phyloP scores from a whole-genome alignment of 768 basidiomycete species.

The Pisolithus albus region DNA sequence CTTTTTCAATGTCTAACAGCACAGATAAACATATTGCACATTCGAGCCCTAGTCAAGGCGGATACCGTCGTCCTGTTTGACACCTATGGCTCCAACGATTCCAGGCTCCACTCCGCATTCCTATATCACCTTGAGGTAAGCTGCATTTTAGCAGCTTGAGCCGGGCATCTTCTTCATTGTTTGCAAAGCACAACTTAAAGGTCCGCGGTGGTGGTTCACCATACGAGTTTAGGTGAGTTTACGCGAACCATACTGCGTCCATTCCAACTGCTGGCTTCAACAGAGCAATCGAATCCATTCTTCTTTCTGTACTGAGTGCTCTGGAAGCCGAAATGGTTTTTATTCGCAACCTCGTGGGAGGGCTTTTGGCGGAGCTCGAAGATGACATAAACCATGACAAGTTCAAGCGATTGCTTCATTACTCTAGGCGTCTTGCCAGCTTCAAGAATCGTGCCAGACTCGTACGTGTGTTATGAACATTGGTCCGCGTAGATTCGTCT shows the following conservation, averaged over 20 bases:
- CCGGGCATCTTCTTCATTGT: conserved; percentile 8
- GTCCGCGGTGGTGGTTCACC: conserved; percentile 60
- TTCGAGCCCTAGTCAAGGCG: conserved; percentile 90
- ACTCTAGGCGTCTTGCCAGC: conserved; percentile 78
- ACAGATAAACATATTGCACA: conserved; percentile 89
- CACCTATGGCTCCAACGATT: conserved; percentile 82
- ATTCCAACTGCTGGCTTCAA: conserved; percentile 12
- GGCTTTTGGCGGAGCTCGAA: conserved; percentile 86
- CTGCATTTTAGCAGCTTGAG: conserved; percentile 8
- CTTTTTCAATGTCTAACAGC: conserved; percentile 6
- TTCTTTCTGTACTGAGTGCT: conserved; percentile 86
- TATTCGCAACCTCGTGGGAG: conserved; percentile 84
- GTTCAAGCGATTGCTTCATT: conserved; percentile 86
- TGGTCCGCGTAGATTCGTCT: neutral
- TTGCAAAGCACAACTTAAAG: conserved; percentile 72
- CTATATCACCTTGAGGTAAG: conserved; percentile 79
- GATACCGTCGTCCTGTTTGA: conserved; percentile 91
- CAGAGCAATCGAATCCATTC: conserved; percentile 88
- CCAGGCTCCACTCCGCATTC: conserved; percentile 79
- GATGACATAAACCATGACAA: conserved; percentile 94
- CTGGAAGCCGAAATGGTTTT: conserved; percentile 96
- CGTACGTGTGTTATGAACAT: conserved; percentile 33
- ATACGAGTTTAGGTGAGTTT: conserved; percentile 76
- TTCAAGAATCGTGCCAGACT: conserved; percentile 89
- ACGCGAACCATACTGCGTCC: conserved; percentile 13